A percentile compares a stretch with the other conserved stretches of the same genome.
Evolutionary conservation across 2,329 filamentous ascomycete species (phyloP).

Genomic region (Alternaria metachromatica): DNA sequence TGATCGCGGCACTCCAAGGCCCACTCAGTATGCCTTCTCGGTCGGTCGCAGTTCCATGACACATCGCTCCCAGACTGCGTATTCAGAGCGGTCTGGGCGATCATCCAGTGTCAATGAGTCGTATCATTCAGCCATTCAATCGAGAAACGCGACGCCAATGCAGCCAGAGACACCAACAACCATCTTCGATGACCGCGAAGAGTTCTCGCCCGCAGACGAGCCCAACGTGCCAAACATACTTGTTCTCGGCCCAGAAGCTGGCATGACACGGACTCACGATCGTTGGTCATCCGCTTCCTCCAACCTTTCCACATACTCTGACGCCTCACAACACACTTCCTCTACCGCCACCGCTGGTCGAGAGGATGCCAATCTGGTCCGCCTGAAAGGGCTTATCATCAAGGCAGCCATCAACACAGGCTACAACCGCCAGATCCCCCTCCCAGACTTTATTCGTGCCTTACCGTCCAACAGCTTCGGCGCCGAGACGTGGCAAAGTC

Average conservation of each 20-base stretch:
- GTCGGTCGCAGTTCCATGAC: slow-evolving; percentile 38
- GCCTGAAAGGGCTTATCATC: slow-evolving; percentile 79
- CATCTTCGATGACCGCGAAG: slow-evolving; percentile 84
- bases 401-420: slow-evolving; percentile 87
- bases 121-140: slow-evolving; percentile 53
- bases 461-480: slow-evolving; percentile 82
- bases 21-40: slow-evolving; percentile 75
- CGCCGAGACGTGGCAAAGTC: slow-evolving; percentile 70
- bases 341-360: slow-evolving; percentile 71
- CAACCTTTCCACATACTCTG: slow-evolving; percentile 80
- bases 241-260: slow-evolving; percentile 75
- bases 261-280: slow-evolving; percentile 59
- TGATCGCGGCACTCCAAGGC: slow-evolving; percentile 83
- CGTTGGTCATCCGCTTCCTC: slow-evolving; percentile 81
- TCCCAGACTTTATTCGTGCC: slow-evolving; percentile 78
- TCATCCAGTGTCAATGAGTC: slow-evolving; percentile 55
- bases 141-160: slow-evolving; percentile 40
- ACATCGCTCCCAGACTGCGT: slow-evolving; percentile 37
- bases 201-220: slow-evolving; percentile 76
- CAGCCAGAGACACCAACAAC: slow-evolving; percentile 90
- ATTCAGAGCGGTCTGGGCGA: slow-evolving; percentile 44
- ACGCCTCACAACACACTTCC: slow-evolving; percentile 68
- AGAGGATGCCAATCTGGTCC: slow-evolving; percentile 78
- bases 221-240: slow-evolving; percentile 86
- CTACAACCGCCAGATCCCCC: slow-evolving; percentile 68